These are phyloP conservation scores for Emergomyces pasteurianus DNA, from an alignment of 2,329 filamentous ascomycete genomes.

Conservation along the genomic window DNA sequence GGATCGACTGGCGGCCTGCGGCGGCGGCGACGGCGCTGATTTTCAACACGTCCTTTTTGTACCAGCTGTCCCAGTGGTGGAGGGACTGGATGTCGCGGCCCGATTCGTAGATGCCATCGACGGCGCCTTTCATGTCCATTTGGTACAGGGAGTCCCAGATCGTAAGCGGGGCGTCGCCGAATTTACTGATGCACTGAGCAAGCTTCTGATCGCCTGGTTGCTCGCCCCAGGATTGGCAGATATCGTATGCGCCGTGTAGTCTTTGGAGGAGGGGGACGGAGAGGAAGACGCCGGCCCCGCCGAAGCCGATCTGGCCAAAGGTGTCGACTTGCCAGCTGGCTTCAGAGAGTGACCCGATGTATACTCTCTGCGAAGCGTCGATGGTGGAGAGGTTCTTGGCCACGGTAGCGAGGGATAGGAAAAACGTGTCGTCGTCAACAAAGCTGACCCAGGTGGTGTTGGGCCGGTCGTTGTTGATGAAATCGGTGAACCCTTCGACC, in stretches of 20 bases:
- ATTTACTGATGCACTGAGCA: slow-evolving; percentile 31
- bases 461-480: slow-evolving; percentile 27
- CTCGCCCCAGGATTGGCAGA: slow-evolving; percentile 32
- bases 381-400: slow-evolving; percentile 29
- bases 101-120: slow-evolving; percentile 33
- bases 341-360: slow-evolving; percentile 33
- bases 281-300: slow-evolving; percentile 34
- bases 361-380: slow-evolving; percentile 29
- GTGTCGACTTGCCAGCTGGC: slow-evolving; percentile 33
- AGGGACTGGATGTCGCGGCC: slow-evolving; percentile 32
- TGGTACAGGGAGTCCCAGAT: slow-evolving; percentile 33
- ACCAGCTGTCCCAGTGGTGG: slow-evolving; percentile 36
- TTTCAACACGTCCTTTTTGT: slow-evolving; percentile 33
- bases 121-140: slow-evolving; percentile 33
- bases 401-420: slow-evolving; percentile 27
- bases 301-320: slow-evolving; percentile 34
- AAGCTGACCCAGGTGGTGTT: slow-evolving; percentile 32
- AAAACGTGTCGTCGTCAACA: slow-evolving; percentile 35
- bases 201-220: slow-evolving; percentile 35
- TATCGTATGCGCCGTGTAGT: slow-evolving; percentile 28
- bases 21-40: slow-evolving; percentile 31
- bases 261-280: slow-evolving; percentile 29
- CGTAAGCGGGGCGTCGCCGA: slow-evolving; percentile 27
- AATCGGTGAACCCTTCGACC: slow-evolving; percentile 28
- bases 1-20: slow-evolving; percentile 29